Base-by-base conservation (phyloP, 805 yeast genomes). In the Pichia heedii region DNA sequence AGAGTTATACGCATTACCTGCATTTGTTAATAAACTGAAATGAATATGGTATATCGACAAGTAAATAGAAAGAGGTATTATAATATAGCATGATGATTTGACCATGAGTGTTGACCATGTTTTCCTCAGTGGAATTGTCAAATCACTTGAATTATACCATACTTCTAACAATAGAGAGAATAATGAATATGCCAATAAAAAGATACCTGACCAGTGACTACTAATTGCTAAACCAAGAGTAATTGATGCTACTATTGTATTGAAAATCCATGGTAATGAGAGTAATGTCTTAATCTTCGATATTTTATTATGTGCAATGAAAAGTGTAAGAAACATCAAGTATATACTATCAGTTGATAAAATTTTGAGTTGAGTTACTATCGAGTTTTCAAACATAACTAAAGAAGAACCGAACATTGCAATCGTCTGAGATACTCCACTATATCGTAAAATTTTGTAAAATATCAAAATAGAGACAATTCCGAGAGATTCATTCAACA, bases 61-160 rank as follows among this genome's bases (percentile, higher is more conserved):
- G 63, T 85, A 87, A 34, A 84, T 66, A 1, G 70, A 52, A 0
- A 69, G 36, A 4, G 97, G 94, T 1, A 83, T 57, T 0, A 66
- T 53, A 0, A 81, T 49, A 36, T 81, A 62, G 9, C 69, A 62
- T 15, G 66, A 43, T 0, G 68, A 50, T 33, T 81, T 69, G 19
- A 59, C 47, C 7, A 41, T 15, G 0, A 59, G 19, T 16, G 71
- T 54, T 52, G 75, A 78, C 43, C 60, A 64, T 16, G 63, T 49
- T 49, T 77, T 64, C 21, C 53, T 40, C 9, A 66, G 59, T 2
- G 74, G 36, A 4, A 81, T 66, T 4, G 65, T 60, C 27, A 83
- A 58, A 60, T 90, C 96, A 13, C 93, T 94, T 33, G 82, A 57
- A 12, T 76, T 54, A 47, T 60, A 58, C 96, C 96, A 88, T 37